A percentile compares a stretch with the other conserved stretches of the same genome.
Evolutionary conservation across 106 monocot species (phyloP).

Genomic region (Dendrobium officinale): DNA sequence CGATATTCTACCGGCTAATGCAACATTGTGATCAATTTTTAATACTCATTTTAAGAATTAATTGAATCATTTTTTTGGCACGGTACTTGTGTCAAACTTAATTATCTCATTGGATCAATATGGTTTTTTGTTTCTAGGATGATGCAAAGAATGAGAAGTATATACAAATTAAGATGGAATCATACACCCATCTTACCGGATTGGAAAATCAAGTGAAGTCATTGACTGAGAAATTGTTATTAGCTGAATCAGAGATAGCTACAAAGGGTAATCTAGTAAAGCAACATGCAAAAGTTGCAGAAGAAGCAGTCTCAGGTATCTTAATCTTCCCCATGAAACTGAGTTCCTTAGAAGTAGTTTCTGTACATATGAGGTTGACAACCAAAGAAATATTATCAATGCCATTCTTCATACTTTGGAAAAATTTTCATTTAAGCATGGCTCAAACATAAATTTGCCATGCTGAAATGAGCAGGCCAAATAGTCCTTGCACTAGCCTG

Average conservation of each 20-base stretch:
- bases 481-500: no score
- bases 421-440: background rate
- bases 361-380: no score
- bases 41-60: background rate
- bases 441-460: no score
- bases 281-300: conserved; percentile 75
- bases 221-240: conserved; percentile 35
- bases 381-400: no score
- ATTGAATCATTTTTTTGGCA: background rate
- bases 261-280: conserved; percentile 55
- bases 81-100: background rate
- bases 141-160: conserved; percentile 26
- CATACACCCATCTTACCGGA: conserved; percentile 42
- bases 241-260: conserved; percentile 50
- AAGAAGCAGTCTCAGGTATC: conserved; percentile 71
- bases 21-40: background rate
- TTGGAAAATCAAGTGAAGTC: conserved; percentile 46
- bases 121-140: conserved; percentile 28
- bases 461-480: no score
- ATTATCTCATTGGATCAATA: background rate
- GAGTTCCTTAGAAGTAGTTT: no score
- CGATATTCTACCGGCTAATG: background rate
- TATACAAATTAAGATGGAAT: conserved; percentile 52
- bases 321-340: background rate
- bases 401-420: background rate